Evolutionary conservation across 805 yeast species (phyloP).

Genomic region (Ogataea pini): DNA sequence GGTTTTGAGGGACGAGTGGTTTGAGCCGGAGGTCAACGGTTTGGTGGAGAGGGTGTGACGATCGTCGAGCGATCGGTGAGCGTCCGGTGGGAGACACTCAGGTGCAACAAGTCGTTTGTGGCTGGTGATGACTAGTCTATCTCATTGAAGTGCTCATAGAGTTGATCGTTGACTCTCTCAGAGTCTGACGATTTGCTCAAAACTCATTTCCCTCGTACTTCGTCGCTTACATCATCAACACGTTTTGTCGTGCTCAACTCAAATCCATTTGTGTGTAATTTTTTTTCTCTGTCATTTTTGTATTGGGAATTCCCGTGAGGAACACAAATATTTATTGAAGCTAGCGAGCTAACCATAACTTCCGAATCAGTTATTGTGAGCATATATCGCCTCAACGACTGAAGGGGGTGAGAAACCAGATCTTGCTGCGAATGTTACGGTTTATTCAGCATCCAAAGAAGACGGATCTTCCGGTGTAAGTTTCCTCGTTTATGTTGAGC

Average conservation of each 20-base stretch:
- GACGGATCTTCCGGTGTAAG: conserved; percentile 50
- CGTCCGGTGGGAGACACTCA: too few relatives aligned
- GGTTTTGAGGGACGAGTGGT: conserved; percentile 60
- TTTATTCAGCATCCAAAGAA: conserved; percentile 42
- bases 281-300: not conserved
- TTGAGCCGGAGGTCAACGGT: conserved; percentile 53
- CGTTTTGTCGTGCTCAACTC: too few relatives aligned
- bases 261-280: not conserved
- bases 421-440: conserved; percentile 13
- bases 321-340: not conserved
- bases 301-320: conserved; percentile 1
- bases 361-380: not conserved
- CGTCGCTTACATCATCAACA: not conserved
- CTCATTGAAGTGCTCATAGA: too few relatives aligned
- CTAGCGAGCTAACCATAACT: not conserved
- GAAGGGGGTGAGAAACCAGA: not conserved
- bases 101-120: too few relatives aligned
- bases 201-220: too few relatives aligned
- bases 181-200: too few relatives aligned
- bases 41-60: conserved; percentile 38
- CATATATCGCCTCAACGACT: not conserved
- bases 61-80: too few relatives aligned
- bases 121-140: too few relatives aligned
- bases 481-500: conserved; percentile 7
- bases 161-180: too few relatives aligned